phyloP scores from a whole-genome alignment of 225 moss, liverwort and hornwort genomes.

The Sphagnum contortum region DNA sequence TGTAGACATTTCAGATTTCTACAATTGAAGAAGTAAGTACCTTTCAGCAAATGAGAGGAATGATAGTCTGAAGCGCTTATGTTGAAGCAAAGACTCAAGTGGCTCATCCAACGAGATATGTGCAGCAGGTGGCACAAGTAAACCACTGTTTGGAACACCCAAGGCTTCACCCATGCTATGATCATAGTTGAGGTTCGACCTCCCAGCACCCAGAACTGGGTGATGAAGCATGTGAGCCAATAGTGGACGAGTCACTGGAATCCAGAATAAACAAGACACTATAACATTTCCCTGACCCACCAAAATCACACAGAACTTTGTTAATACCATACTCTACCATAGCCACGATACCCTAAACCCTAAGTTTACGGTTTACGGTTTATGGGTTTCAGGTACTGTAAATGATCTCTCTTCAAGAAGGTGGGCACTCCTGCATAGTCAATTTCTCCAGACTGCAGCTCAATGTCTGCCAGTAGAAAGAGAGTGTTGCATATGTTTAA shows the following conservation, averaged over 20 bases:
- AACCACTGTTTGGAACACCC: conserved; percentile 27
- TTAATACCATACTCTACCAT: too few relatives aligned
- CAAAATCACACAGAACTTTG: too few relatives aligned
- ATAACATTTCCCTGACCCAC: conserved; percentile 19
- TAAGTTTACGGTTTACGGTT: too few relatives aligned
- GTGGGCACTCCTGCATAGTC: too few relatives aligned
- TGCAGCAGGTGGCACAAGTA: conserved; percentile 13
- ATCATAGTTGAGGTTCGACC: conserved; percentile 2
- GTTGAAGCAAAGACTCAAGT: conserved; percentile 27
- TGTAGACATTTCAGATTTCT: too few relatives aligned
- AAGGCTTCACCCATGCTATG: conserved; percentile 28
- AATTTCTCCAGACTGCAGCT: too few relatives aligned
- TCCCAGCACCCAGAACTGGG: background rate
- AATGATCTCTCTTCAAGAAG: too few relatives aligned
- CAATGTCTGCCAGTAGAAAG: too few relatives aligned
- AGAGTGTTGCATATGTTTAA: too few relatives aligned
- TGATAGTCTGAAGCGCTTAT: conserved; percentile 22
- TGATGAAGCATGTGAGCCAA: conserved; percentile 7
- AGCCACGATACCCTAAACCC: too few relatives aligned
- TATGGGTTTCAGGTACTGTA: too few relatives aligned
- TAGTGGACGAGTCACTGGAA: conserved; percentile 29
- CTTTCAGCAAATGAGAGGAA: conserved; percentile 35
- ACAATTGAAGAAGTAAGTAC: conserved; percentile 1
- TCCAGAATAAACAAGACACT: conserved; percentile 22
- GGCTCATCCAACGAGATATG: conserved; percentile 28